A percentile compares a stretch with the other conserved stretches of the same genome.
Evolutionary conservation across 2,329 filamentous ascomycete genomes (phyloP).

Genomic region (Chaetomiaceae sp.): DNA sequence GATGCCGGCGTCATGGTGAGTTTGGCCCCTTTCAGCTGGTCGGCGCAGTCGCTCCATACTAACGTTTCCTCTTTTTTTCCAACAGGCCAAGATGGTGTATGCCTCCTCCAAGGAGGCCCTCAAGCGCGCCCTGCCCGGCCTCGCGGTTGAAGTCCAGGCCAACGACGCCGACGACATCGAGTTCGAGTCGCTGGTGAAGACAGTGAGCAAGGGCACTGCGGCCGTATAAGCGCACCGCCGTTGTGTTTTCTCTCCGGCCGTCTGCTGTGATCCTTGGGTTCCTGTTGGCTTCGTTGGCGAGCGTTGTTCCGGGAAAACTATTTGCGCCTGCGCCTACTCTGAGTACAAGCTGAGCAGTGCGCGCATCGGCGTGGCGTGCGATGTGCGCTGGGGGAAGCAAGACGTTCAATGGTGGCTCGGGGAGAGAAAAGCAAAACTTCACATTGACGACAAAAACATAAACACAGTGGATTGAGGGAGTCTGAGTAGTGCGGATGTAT

Average conservation of each 20-base stretch:
- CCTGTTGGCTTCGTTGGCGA: conserved; percentile 8
- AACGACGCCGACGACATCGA: conserved; percentile 81
- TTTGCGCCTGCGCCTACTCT: not conserved
- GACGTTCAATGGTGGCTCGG: conserved; percentile 2
- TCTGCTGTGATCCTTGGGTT: not conserved
- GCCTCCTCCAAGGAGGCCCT: conserved; percentile 82
- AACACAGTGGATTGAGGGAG: not conserved
- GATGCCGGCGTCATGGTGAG: conserved; percentile 71
- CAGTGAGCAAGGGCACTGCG: conserved; percentile 57
- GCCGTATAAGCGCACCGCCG: conserved; percentile 9
- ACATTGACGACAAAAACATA: not conserved
- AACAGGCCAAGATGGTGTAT: conserved; percentile 81
- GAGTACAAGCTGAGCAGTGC: not conserved
- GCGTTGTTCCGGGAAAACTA: conserved; percentile 4
- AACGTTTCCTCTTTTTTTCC: conserved; percentile 5
- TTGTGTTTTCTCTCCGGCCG: not conserved
- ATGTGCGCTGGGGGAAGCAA: not conserved
- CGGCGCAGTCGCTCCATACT: not conserved
- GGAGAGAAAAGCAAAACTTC: not conserved
- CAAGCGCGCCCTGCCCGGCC: conserved; percentile 70
- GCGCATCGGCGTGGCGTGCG: not conserved
- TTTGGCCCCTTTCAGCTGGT: conserved; percentile 15
- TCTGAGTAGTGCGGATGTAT: not conserved
- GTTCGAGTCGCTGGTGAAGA: conserved; percentile 63
- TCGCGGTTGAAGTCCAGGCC: conserved; percentile 73